These are phyloP conservation scores for Boletus edulis DNA, from an alignment of 768 basidiomycete genomes.

Conservation along the genomic window DNA sequence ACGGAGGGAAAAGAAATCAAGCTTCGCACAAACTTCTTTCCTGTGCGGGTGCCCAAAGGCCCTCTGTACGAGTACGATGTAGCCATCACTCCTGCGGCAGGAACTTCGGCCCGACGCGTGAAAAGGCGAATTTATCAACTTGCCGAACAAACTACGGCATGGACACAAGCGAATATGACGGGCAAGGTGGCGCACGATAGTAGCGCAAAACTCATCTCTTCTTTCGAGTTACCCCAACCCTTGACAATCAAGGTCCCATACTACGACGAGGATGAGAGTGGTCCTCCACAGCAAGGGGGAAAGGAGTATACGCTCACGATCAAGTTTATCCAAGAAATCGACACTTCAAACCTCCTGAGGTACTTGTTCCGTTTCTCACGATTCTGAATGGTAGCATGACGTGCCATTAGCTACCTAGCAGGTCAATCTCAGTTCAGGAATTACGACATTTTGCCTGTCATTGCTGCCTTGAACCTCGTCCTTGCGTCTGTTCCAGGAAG, in stretches of 20 bases:
- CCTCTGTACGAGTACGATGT: conserved; percentile 50
- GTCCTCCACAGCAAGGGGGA: conserved; percentile 27
- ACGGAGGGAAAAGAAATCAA: conserved; percentile 41
- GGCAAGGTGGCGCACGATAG: conserved; percentile 47
- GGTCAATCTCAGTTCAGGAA: conserved; percentile 42
- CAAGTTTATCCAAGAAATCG: conserved; percentile 41
- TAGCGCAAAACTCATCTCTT: conserved; percentile 45
- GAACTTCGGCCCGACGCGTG: conserved; percentile 36
- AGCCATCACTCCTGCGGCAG: conserved; percentile 35
- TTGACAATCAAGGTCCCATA: conserved; percentile 38
- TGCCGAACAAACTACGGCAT: conserved; percentile 42
- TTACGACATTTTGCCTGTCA: conserved; percentile 46
- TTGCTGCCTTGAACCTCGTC: conserved; percentile 51
- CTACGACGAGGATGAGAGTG: conserved; percentile 46
- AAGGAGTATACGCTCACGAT: conserved; percentile 46
- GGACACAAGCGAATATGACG: conserved; percentile 39
- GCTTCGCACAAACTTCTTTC: conserved; percentile 54
- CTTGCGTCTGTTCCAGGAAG: conserved; percentile 44
- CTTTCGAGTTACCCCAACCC: conserved; percentile 40
- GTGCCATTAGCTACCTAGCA: conserved; percentile 39
- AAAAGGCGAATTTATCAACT: conserved; percentile 47
- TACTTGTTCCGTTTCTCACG: conserved; percentile 20
- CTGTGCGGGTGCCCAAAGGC: conserved; percentile 44
- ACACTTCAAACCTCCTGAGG: conserved; percentile 41
- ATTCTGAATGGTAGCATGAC: conserved; percentile 5